Conservation (phyloP, 176 grass and related monocot genomes). For the Poa annua region DNA sequence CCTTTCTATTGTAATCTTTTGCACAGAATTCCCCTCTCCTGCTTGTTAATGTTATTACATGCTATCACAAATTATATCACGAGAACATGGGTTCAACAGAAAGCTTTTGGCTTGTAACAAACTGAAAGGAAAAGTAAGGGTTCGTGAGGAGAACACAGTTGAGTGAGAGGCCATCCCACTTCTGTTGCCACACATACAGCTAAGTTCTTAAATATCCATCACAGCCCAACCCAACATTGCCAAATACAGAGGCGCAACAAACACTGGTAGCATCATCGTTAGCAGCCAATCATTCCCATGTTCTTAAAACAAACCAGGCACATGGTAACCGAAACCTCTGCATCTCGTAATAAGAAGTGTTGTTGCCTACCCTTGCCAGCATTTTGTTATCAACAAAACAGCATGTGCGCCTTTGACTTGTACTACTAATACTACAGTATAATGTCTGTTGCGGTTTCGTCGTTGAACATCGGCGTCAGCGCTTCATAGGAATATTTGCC, state of each 20-base stretch:
- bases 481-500: background rate
- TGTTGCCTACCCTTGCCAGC: too few species aligned
- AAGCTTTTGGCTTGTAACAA: background rate
- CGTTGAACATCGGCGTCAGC: background rate
- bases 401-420: background rate
- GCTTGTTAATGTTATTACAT: background rate
- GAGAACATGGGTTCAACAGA: too few species aligned
- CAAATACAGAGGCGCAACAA: background rate
- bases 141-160: too few species aligned
- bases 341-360: background rate
- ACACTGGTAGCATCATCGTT: background rate
- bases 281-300: background rate
- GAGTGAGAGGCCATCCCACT: too few species aligned
- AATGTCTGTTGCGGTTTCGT: background rate
- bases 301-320: background rate
- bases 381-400: background rate
- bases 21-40: background rate
- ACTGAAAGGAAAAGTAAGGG: background rate
- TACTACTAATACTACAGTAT: background rate
- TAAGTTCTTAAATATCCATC: background rate
- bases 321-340: constrained; percentile 1
- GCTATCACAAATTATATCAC: background rate
- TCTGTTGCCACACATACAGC: background rate
- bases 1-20: background rate
- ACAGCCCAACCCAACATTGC: background rate